Percentiles rank a stretch among this genome's conserved stretches.
phyloP scores from a whole-genome alignment of 805 yeast species.

The Wickerhamiella azyma region DNA sequence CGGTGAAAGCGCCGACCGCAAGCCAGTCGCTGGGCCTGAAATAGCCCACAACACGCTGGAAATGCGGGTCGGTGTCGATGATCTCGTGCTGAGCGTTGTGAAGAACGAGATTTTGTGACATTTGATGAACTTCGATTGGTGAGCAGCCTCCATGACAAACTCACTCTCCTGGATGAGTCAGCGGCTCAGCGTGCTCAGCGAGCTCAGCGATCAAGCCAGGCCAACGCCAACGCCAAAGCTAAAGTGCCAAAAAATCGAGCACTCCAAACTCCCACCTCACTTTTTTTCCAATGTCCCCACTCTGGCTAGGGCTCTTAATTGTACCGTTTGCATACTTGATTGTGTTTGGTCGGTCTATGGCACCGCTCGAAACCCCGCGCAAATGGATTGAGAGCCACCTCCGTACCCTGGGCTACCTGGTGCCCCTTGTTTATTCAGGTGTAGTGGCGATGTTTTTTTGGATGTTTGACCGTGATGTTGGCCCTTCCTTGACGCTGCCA shows the following conservation, averaged over 20 bases:
- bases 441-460: constrained; percentile 14
- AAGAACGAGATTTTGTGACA: constrained; percentile 17
- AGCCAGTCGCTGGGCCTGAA: constrained; percentile 56
- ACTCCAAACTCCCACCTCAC: neutral
- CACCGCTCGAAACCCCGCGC: neutral
- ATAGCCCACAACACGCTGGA: constrained; percentile 55
- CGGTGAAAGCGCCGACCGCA: constrained; percentile 35
- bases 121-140: constrained; percentile 9
- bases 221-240: no score
- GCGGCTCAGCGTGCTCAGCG: neutral
- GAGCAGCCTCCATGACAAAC: neutral
- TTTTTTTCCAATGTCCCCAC: neutral
- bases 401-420: constrained; percentile 13
- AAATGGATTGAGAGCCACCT: neutral
- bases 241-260: no score
- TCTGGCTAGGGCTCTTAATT: neutral
- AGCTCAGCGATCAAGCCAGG: no score
- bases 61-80: constrained; percentile 72
- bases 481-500: neutral
- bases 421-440: constrained; percentile 15
- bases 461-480: constrained; percentile 14
- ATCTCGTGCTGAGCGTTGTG: constrained; percentile 28
- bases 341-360: constrained; percentile 3
- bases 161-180: no score
- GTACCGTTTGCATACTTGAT: constrained; percentile 1